Evolutionary conservation across 176 grass and related monocot genomes (phyloP).

Genomic region (Musa itinerans): DNA sequence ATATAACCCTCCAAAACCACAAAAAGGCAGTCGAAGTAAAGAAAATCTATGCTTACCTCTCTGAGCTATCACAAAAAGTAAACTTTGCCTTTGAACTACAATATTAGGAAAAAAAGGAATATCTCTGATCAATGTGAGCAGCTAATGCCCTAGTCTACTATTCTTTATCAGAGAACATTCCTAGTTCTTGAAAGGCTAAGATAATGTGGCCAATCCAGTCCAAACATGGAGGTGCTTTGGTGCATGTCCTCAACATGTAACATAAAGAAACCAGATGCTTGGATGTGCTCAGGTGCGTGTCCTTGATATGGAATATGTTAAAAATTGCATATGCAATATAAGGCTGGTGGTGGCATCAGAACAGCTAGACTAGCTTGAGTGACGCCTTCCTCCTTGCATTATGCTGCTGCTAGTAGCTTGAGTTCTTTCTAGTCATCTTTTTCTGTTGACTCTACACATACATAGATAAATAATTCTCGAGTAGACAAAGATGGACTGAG

Average conservation of each 20-base stretch:
- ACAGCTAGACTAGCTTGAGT: not conserved
- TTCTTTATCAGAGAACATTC: not conserved
- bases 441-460: not conserved
- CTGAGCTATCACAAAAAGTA: not conserved
- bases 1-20: not conserved
- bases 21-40: not conserved
- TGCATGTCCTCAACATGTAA: not conserved
- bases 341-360: not conserved
- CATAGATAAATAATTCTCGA: not conserved
- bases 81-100: not conserved
- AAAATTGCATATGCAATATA: not conserved
- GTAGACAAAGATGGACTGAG: not conserved
- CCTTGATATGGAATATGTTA: too few relatives aligned
- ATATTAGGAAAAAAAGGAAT: not conserved
- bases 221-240: not conserved
- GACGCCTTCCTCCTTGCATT: not conserved
- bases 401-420: not conserved
- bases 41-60: not conserved
- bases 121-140: not conserved
- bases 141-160: not conserved
- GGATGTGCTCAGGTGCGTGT: too few relatives aligned
- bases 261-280: not conserved
- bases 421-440: not conserved
- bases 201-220: not conserved
- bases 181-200: not conserved